Evolutionary conservation across 2,329 filamentous ascomycete species (phyloP), one percentile per base, ranked within the genome.

Genomic region (Aspergillus unguis): DNA sequence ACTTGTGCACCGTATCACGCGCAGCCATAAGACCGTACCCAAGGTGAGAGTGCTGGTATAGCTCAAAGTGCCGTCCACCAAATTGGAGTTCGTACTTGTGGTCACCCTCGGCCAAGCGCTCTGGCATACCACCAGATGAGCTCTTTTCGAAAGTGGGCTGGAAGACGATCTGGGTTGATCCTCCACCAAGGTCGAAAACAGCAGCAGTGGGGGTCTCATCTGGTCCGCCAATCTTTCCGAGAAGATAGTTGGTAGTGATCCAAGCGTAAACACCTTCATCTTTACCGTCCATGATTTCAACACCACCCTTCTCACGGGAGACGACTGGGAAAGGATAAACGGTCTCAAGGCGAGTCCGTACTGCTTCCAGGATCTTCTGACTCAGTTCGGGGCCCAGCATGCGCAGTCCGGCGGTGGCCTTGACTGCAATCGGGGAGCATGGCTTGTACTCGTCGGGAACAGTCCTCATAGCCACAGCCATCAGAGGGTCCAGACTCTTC

Each of bases 241-340:
- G 84, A 37, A 99, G 86, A 74, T 99, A 99, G 80, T 99, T 99
- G 61, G 91, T 94, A 5, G 94, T 99, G 71, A 99, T 95, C 94
- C 94, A 99, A 48, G 94, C 95, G 69, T 95, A 99, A 29, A 99
- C 92, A 69, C 94, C 94, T 76, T 99, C 94, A 67, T 96, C 89
- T 46, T 89, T 91, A 57, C 94, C 94, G 65, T 96, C 92, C 94
- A 99, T 99, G 71, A 99, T 95, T 58, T 91, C 84, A 28, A 99
- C 90, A 52, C 95, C 94, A 50, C 88, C 85, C 62, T 92, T 86
- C 65, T 90, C 89, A 59, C 85, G 81, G 9, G 89, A 87, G 51
- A 99, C 88, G 38, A 99, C 89, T 0, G 94, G 91, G 82, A 99
- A 99, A 9, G 94, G 94, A 67, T 95, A 99, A 54, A 85, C 82